Evolutionary conservation across 495 filamentous ascomycete genomes (phyloP).

Genomic region (Penicillium cataractarum): DNA sequence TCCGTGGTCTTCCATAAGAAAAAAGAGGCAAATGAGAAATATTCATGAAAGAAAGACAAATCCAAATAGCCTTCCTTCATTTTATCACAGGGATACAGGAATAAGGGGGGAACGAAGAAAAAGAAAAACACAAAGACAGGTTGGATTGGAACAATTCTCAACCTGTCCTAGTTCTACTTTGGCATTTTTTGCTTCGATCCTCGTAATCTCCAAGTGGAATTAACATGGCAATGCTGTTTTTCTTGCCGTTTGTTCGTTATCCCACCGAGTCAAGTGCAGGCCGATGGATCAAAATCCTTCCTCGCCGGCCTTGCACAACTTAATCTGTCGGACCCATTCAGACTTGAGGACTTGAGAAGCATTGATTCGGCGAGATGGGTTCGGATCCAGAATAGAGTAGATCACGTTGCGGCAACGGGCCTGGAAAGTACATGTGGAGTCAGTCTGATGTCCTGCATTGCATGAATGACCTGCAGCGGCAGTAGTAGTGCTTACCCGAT

Average conservation of each 20-base stretch:
- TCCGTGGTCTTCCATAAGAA: slow-evolving; percentile 18
- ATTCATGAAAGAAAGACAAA: neutral
- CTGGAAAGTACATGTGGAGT: slow-evolving; percentile 51
- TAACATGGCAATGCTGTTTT: neutral
- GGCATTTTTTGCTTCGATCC: neutral
- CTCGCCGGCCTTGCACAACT: slow-evolving; percentile 92
- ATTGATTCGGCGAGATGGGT: slow-evolving; percentile 84
- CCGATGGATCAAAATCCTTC: slow-evolving; percentile 69
- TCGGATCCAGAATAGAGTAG: slow-evolving; percentile 98
- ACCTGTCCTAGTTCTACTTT: neutral
- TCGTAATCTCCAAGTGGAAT: neutral
- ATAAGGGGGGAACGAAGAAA: neutral
- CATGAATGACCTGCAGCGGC: slow-evolving; percentile 7
- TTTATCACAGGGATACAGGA: neutral
- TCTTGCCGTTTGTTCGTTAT: neutral
- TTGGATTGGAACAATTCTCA: neutral
- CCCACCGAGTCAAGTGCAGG: neutral
- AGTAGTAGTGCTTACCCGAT: slow-evolving; percentile 70
- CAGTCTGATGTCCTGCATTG: slow-evolving; percentile 29
- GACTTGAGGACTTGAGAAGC: slow-evolving; percentile 96
- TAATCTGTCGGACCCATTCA: slow-evolving; percentile 97
- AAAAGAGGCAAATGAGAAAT: slow-evolving; percentile 5
- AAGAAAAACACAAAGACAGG: neutral
- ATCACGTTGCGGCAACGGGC: slow-evolving; percentile 98
- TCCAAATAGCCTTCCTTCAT: neutral